Evolutionary conservation across 768 basidiomycete genomes (phyloP).

Genomic region (Collybia sordida): DNA sequence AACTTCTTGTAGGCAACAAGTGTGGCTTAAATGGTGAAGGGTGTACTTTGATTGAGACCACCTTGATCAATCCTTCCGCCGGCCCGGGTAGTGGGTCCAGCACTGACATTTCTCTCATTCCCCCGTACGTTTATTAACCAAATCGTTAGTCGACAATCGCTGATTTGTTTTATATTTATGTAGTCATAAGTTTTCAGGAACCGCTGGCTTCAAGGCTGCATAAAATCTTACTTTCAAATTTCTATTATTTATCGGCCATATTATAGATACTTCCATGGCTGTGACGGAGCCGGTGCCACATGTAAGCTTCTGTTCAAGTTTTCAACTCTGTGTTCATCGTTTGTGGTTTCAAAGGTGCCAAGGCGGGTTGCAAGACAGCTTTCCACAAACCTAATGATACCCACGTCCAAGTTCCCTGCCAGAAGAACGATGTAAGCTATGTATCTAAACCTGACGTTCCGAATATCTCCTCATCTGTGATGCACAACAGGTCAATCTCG

Average conservation of each 20-base stretch:
- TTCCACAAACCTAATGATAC: conserved; percentile 36
- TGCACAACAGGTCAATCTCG: conserved; percentile 14
- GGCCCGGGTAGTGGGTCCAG: conserved; percentile 30
- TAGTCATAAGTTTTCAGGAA: conserved; percentile 37
- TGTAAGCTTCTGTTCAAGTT: conserved; percentile 26
- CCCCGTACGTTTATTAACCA: too few relatives aligned
- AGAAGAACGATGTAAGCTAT: conserved; percentile 9
- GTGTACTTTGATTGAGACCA: conserved; percentile 32
- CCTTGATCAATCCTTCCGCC: conserved; percentile 28
- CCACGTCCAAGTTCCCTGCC: conserved; percentile 31
- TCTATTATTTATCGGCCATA: neutral
- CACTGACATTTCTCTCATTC: conserved; percentile 31
- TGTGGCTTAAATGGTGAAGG: conserved; percentile 36
- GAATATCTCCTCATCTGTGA: neutral
- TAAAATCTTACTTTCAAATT: neutral
- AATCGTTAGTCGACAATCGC: too few relatives aligned
- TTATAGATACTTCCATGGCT: conserved; percentile 41
- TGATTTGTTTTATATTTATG: too few relatives aligned
- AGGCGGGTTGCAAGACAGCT: conserved; percentile 32
- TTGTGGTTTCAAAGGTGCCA: conserved; percentile 25
- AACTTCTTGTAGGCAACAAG: conserved; percentile 15
- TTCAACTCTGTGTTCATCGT: neutral
- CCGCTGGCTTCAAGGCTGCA: conserved; percentile 37
- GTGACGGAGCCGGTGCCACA: conserved; percentile 39
- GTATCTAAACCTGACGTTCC: neutral